phyloP scores from a whole-genome alignment of 2,329 filamentous ascomycete genomes.

The Aspergillus sp. region DNA sequence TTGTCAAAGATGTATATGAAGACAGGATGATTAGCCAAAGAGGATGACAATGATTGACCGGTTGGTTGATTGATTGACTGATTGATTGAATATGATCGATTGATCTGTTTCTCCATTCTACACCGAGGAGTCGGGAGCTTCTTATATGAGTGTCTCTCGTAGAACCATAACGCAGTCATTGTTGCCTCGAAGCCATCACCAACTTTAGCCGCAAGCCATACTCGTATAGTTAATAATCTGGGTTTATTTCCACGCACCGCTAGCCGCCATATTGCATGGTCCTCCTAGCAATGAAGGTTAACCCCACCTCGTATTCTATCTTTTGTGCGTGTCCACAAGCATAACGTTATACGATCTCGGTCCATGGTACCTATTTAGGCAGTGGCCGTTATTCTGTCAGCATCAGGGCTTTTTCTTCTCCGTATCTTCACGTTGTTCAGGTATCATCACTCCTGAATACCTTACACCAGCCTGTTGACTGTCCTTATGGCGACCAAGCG shows the following conservation, averaged over 20 bases:
- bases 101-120: too few relatives aligned
- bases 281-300: background rate
- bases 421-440: background rate
- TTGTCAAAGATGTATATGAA: background rate
- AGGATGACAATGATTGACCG: background rate
- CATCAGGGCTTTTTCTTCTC: background rate
- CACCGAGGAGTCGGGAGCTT: too few relatives aligned
- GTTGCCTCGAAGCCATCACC: too few relatives aligned
- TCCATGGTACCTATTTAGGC: background rate
- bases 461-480: background rate
- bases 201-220: too few relatives aligned
- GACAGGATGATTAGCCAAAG: background rate
- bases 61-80: too few relatives aligned
- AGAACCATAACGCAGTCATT: too few relatives aligned
- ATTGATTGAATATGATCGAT: too few relatives aligned
- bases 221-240: background rate
- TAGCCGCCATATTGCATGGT: background rate
- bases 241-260: background rate
- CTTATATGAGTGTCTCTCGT: too few relatives aligned
- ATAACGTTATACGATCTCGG: background rate
- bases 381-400: background rate
- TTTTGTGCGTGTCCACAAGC: background rate
- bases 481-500: conserved; percentile 7
- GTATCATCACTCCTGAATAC: background rate
- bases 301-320: background rate